These are phyloP conservation scores for Trichoderma guizhouense DNA, from an alignment of 2,329 filamentous ascomycete species.

Conservation along the genomic window DNA sequence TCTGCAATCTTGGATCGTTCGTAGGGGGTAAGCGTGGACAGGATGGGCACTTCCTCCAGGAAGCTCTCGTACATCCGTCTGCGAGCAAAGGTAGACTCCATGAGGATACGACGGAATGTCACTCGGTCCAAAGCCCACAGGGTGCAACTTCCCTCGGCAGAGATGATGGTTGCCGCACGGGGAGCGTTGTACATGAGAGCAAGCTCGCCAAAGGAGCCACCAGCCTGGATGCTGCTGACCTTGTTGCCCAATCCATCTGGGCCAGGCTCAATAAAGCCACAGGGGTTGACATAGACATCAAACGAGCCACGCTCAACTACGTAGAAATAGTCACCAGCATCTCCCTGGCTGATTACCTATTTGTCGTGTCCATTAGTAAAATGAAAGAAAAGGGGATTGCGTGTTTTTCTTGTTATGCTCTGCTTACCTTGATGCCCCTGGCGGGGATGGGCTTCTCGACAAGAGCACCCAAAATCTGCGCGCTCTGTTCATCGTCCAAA, in stretches of 20 bases:
- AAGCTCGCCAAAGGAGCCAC: conserved; percentile 93
- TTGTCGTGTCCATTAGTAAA: conserved; percentile 24
- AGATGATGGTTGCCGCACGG: conserved; percentile 89
- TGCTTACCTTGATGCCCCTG: conserved; percentile 68
- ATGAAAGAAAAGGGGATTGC: background rate
- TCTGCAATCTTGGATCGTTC: conserved; percentile 97
- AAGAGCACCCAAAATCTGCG: conserved; percentile 82
- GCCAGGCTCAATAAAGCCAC: conserved; percentile 74
- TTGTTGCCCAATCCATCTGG: conserved; percentile 77
- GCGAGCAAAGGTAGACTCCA: conserved; percentile 96
- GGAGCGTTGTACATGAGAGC: conserved; percentile 99
- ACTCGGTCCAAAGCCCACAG: conserved; percentile 94
- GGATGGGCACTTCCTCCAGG: conserved; percentile 85
- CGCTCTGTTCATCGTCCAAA: conserved; percentile 87
- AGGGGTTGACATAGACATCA: conserved; percentile 82
- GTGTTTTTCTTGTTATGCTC: background rate
- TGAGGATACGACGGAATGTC: conserved; percentile 95
- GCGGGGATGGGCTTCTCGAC: conserved; percentile 94
- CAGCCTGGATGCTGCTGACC: conserved; percentile 77
- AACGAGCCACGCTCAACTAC: conserved; percentile 89
- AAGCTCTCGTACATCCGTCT: conserved; percentile 97
- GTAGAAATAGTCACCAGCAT: conserved; percentile 96
- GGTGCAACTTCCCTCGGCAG: conserved; percentile 71
- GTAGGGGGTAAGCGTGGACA: conserved; percentile 80
- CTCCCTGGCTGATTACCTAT: conserved; percentile 91